These are phyloP conservation scores for Sugiyamaella pinicola DNA, from an alignment of 1,139 yeast genomes.

Conservation along the genomic window DNA sequence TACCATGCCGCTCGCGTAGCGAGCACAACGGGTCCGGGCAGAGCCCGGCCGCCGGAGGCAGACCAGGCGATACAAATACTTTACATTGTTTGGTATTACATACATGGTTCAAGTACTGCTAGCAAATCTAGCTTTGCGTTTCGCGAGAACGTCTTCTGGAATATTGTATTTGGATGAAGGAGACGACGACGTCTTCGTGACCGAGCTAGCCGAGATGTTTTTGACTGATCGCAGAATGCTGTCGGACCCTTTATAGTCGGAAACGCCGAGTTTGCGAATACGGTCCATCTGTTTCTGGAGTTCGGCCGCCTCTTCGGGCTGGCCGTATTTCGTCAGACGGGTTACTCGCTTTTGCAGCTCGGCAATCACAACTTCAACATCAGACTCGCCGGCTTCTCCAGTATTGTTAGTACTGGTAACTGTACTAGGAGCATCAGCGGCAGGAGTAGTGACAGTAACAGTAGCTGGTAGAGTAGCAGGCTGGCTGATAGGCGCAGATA, in stretches of 20 bases:
- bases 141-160: conserved; percentile 15
- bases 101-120: conserved; percentile 1
- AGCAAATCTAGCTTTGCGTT: conserved; percentile 15
- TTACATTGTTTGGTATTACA: no score
- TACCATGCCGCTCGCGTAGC: no score
- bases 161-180: conserved; percentile 8
- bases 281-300: conserved; percentile 53
- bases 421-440: not conserved
- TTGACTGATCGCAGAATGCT: conserved; percentile 11
- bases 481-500: no score
- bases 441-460: conserved; percentile 19
- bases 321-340: conserved; percentile 79
- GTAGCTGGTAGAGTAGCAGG: not conserved
- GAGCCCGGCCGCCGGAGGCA: no score
- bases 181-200: conserved; percentile 3
- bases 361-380: conserved; percentile 54
- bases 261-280: conserved; percentile 83
- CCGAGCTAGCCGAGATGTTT: conserved; percentile 1
- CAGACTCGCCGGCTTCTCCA: conserved; percentile 23
- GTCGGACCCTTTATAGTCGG: conserved; percentile 35
- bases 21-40: no score
- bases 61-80: no score
- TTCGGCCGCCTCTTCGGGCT: conserved; percentile 53
- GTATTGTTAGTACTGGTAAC: conserved; percentile 20
- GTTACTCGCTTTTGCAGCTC: conserved; percentile 66